These are phyloP conservation scores for Boletales sp. DNA, from an alignment of 768 basidiomycete species.

Conservation along the genomic window DNA sequence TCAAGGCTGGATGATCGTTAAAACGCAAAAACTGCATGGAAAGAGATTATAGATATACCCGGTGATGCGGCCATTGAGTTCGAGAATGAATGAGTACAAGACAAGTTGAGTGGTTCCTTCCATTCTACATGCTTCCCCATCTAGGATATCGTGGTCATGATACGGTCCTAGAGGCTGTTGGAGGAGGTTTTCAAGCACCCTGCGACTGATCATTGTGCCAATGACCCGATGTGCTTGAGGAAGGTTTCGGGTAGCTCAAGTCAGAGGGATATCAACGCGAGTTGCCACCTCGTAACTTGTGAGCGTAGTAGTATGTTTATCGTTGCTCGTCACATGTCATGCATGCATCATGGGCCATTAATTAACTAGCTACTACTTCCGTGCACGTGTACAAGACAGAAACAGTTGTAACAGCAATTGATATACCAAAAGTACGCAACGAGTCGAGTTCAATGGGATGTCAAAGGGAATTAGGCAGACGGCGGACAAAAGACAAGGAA, in stretches of 20 bases:
- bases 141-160: slow-evolving; percentile 23
- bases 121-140: slow-evolving; percentile 16
- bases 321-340: too few species aligned
- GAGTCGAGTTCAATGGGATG: slow-evolving; percentile 25
- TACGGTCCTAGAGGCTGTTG: slow-evolving; percentile 30
- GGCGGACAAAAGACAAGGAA: slow-evolving; percentile 15
- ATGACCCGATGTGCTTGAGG: too few species aligned
- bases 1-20: slow-evolving; percentile 37
- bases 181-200: slow-evolving; percentile 21
- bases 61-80: slow-evolving; percentile 20
- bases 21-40: neutral
- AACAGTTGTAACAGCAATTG: slow-evolving; percentile 27
- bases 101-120: slow-evolving; percentile 10
- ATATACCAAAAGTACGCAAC: slow-evolving; percentile 26
- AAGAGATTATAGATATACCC: slow-evolving; percentile 18
- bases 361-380: slow-evolving; percentile 25
- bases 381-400: slow-evolving; percentile 26
- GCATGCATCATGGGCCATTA: neutral
- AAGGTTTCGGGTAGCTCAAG: too few species aligned
- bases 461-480: slow-evolving; percentile 27
- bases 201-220: slow-evolving; percentile 14
- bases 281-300: too few species aligned
- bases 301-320: too few species aligned
- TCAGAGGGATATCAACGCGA: too few species aligned
- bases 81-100: slow-evolving; percentile 30